Evolutionary conservation across 2,329 filamentous ascomycete genomes (phyloP).

Genomic region (Talaromyces funiculosus): DNA sequence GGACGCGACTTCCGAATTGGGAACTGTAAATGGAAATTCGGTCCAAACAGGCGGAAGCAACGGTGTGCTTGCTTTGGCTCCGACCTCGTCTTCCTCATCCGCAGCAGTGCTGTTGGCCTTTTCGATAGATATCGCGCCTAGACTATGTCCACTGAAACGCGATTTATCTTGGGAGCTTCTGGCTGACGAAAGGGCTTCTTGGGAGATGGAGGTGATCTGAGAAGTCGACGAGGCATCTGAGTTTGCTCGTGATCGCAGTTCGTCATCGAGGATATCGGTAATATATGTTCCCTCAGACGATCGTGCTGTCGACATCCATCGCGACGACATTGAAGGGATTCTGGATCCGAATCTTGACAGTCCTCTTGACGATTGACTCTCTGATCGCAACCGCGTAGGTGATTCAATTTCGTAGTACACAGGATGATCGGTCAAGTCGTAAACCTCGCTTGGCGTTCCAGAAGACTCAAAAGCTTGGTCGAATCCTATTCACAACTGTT

Average conservation of each 20-base stretch:
- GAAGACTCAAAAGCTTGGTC: slow-evolving; percentile 9
- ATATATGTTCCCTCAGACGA: slow-evolving; percentile 17
- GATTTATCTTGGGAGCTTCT: slow-evolving; percentile 56
- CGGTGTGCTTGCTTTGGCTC: slow-evolving; percentile 65
- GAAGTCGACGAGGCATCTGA: slow-evolving; percentile 36
- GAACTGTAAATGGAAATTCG: slow-evolving; percentile 43
- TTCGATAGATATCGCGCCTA: slow-evolving; percentile 49
- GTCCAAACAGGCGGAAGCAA: slow-evolving; percentile 76
- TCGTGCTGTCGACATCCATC: slow-evolving; percentile 33
- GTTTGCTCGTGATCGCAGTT: slow-evolving; percentile 37
- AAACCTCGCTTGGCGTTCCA: slow-evolving; percentile 3
- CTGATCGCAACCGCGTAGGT: slow-evolving; percentile 48
- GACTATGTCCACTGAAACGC: slow-evolving; percentile 44
- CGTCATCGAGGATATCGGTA: slow-evolving; percentile 26
- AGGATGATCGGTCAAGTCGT: slow-evolving; percentile 8
- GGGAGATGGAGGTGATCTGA: slow-evolving; percentile 26
- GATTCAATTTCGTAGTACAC: neutral
- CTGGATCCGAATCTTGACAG: slow-evolving; percentile 62
- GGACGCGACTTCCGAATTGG: slow-evolving; percentile 60
- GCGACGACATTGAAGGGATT: slow-evolving; percentile 66
- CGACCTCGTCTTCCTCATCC: slow-evolving; percentile 50
- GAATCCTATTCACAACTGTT: neutral
- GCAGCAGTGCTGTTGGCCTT: slow-evolving; percentile 47
- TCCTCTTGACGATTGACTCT: slow-evolving; percentile 41
- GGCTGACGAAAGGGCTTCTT: slow-evolving; percentile 50